A percentile compares a stretch with the other conserved stretches of the same genome.
These are phyloP conservation scores for Lactarius deliciosus DNA, from an alignment of 768 basidiomycete genomes.

Conservation along the genomic window DNA sequence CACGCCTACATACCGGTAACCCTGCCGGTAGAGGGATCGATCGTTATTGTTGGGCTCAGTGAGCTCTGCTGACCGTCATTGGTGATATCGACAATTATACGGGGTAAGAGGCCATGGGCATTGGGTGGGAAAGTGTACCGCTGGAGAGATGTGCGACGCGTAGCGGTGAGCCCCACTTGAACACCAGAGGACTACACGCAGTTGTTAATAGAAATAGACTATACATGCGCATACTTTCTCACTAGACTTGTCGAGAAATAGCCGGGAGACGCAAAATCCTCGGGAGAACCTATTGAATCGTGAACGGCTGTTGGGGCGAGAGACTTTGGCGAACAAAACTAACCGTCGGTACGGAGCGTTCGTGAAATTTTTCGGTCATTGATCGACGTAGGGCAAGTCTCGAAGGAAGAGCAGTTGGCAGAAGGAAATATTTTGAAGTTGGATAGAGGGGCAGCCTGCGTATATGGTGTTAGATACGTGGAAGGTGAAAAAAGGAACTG, in stretches of 20 bases:
- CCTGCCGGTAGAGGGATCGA: constrained; percentile 50
- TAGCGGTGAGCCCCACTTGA: constrained; percentile 59
- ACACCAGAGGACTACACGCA: constrained; percentile 49
- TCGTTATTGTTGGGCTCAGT: constrained; percentile 46
- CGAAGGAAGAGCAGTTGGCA: constrained; percentile 50
- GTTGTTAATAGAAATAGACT: not conserved
- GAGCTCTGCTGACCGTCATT: constrained; percentile 59
- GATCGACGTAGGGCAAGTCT: constrained; percentile 52
- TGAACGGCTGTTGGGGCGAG: not conserved
- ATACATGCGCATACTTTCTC: constrained; percentile 19
- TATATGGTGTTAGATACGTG: not conserved
- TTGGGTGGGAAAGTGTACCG: constrained; percentile 40
- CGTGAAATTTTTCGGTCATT: constrained; percentile 47
- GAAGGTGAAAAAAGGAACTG: constrained; percentile 1
- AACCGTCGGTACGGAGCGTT: constrained; percentile 52
- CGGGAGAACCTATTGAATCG: constrained; percentile 47
- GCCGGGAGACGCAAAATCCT: constrained; percentile 63
- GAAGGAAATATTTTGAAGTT: constrained; percentile 64
- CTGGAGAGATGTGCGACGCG: constrained; percentile 58
- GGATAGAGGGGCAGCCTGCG: constrained; percentile 51
- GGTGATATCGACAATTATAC: constrained; percentile 59
- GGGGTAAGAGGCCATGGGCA: constrained; percentile 38
- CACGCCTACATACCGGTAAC: constrained; percentile 20
- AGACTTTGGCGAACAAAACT: constrained; percentile 11
- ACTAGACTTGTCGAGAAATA: constrained; percentile 65